Evolutionary conservation across 192 early-diverging fungal species (phyloP), one percentile per base, ranked within the genome.

Genomic region (Rhizophagus clarus): DNA sequence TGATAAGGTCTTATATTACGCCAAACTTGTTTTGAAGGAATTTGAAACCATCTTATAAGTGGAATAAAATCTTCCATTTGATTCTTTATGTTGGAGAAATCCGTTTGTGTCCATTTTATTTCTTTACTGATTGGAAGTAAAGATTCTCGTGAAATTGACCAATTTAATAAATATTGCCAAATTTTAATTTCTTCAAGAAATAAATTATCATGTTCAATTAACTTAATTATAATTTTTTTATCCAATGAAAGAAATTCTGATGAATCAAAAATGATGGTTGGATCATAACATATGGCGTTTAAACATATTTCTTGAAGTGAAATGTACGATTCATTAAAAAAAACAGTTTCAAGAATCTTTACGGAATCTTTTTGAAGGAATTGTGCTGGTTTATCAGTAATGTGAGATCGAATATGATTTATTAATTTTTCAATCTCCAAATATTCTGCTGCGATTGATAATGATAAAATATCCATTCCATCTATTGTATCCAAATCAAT

Each of bases 101-200:
- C 14, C 3, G 8, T 37, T 70, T 20, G 34, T n/a, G 8, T 32
- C 24, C 20, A 47, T 74, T 32, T 51, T 11, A 56, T 40, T 40
- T 40, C 40, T 40, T 40, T 40, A 9, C 40, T 40, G 7, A 40
- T 40, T 40, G 40, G 40, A 8, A 40, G 8, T 40, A 40, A 40
- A 40, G 40, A 40, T 40, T 40, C 40, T 40, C 40, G 4, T 40
- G 73, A 4, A 10, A 67, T 67, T 12, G 17, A 37, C 73, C 73
- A 74, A 31, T 74, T 74, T 15, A 74, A 6, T 12, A 74, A 26
- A 56, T 24, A 56, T 56, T 74, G 11, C 73, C 73, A 74, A 12
- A 74, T 10, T 29, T 74, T 37, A 60, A 74, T 34, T 61, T 74
- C 73, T 28, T 74, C 32, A 26, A 61, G 24, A 15, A 9, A 22